Evolutionary conservation across 2,329 filamentous ascomycete species (phyloP).

Genomic region (Trichoderma sp.): DNA sequence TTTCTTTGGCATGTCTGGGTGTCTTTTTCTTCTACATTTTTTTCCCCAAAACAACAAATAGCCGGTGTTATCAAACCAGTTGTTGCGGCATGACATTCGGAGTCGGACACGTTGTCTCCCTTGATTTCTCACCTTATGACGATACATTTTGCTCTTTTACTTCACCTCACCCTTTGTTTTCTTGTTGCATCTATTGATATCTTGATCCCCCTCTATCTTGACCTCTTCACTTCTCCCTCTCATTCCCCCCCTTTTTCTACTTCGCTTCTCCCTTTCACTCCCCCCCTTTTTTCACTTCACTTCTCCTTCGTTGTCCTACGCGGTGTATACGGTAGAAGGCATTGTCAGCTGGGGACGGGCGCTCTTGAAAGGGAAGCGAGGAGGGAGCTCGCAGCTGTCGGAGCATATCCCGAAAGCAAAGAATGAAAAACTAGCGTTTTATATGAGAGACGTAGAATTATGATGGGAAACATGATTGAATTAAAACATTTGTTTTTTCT

Average conservation of each 20-base stretch:
- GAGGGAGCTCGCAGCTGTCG: conserved; percentile 9
- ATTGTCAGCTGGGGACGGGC: conserved; percentile 19
- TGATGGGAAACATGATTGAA: conserved; percentile 27
- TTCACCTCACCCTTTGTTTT: conserved; percentile 6
- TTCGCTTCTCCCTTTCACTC: conserved; percentile 1
- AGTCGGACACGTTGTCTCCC: conserved; percentile 18
- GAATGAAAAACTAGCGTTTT: conserved; percentile 23
- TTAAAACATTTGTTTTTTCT: neutral
- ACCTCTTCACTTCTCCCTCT: neutral
- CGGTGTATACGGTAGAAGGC: conserved; percentile 18
- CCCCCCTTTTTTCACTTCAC: neutral
- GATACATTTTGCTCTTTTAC: neutral
- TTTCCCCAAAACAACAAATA: neutral
- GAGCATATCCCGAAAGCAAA: conserved; percentile 24
- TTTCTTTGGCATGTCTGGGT: conserved; percentile 26
- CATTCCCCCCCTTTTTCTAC: neutral
- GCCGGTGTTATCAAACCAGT: conserved; percentile 22
- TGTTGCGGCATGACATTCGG: conserved; percentile 19
- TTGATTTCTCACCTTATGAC: neutral
- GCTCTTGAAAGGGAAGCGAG: neutral
- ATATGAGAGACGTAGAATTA: conserved; percentile 28
- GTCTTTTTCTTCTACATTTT: neutral
- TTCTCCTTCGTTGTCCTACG: conserved; percentile 17
- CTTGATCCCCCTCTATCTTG: neutral
- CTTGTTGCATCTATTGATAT: neutral